These are phyloP conservation scores for Crucihimalaya himalaica DNA, from an alignment of 345 rosid species.

Conservation along the genomic window DNA sequence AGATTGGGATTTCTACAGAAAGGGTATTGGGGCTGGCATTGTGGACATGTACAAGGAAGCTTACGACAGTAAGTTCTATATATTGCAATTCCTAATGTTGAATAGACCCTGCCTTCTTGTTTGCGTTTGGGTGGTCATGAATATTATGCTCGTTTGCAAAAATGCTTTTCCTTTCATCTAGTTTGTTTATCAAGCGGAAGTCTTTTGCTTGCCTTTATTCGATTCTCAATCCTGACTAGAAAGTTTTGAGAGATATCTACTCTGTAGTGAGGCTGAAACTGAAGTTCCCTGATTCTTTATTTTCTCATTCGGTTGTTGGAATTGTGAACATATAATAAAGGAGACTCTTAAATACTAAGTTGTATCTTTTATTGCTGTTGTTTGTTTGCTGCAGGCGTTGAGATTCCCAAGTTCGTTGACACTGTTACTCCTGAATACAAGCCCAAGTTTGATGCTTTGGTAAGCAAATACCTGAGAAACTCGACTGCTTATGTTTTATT, in stretches of 20 bases:
- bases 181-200: not conserved
- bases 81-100: not conserved
- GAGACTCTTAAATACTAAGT: not conserved
- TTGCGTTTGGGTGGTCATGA: not conserved
- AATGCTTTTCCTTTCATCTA: not conserved
- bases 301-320: not conserved
- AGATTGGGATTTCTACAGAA: constrained; percentile 91
- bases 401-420: constrained; percentile 88
- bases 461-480: constrained; percentile 41
- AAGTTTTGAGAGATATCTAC: not conserved
- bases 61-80: constrained; percentile 68
- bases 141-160: not conserved
- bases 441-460: constrained; percentile 90
- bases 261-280: not conserved
- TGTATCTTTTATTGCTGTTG: not conserved
- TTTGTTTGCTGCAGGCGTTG: constrained; percentile 54
- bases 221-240: not conserved
- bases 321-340: not conserved
- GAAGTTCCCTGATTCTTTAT: not conserved
- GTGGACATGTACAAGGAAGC: constrained; percentile 97
- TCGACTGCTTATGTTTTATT: not conserved
- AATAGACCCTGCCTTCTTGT: not conserved
- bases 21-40: constrained; percentile 83
- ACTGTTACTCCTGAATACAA: constrained; percentile 89
- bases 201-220: not conserved